Conservation (phyloP, 495 filamentous ascomycete genomes). For the Lophiotrema nucula region DNA sequence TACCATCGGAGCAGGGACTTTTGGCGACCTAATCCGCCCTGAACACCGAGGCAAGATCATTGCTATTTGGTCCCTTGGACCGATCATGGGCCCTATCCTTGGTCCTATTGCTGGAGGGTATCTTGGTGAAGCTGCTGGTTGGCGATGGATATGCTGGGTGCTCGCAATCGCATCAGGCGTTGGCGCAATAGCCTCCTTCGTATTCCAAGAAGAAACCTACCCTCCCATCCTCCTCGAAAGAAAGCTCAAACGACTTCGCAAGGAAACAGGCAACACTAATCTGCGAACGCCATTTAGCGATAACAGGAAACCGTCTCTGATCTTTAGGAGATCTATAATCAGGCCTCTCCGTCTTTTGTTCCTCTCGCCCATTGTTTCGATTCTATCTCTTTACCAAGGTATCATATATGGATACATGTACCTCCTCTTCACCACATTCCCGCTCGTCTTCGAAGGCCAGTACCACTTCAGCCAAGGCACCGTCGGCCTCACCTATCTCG, state of each 20-base stretch:
- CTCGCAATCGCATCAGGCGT: conserved; percentile 40
- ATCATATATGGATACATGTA: conserved; percentile 26
- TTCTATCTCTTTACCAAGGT: conserved; percentile 12
- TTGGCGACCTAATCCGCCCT: conserved; percentile 45
- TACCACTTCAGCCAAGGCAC: conserved; percentile 18
- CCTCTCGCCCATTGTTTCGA: conserved; percentile 21
- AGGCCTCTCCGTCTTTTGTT: conserved; percentile 21
- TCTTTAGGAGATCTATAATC: conserved; percentile 23
- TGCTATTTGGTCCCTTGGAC: conserved; percentile 47
- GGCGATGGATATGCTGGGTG: conserved; percentile 41
- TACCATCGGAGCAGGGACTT: conserved; percentile 49
- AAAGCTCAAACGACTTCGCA: conserved; percentile 47
- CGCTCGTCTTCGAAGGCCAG: conserved; percentile 14
- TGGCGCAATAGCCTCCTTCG: conserved; percentile 45
- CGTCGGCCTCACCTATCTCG: conserved; percentile 25
- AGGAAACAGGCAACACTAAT: conserved; percentile 41
- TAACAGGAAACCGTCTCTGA: conserved; percentile 23
- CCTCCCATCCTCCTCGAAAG: conserved; percentile 51
- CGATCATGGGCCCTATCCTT: conserved; percentile 34
- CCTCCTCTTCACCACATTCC: conserved; percentile 28
- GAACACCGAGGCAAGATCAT: conserved; percentile 47
- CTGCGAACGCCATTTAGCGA: conserved; percentile 42
- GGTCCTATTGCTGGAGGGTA: conserved; percentile 47
- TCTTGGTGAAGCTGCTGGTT: conserved; percentile 26
- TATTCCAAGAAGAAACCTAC: conserved; percentile 58